Evolutionary conservation across 345 rosid species (phyloP), one percentile per base, ranked within the genome.

Genomic region (Carallia brachiata): DNA sequence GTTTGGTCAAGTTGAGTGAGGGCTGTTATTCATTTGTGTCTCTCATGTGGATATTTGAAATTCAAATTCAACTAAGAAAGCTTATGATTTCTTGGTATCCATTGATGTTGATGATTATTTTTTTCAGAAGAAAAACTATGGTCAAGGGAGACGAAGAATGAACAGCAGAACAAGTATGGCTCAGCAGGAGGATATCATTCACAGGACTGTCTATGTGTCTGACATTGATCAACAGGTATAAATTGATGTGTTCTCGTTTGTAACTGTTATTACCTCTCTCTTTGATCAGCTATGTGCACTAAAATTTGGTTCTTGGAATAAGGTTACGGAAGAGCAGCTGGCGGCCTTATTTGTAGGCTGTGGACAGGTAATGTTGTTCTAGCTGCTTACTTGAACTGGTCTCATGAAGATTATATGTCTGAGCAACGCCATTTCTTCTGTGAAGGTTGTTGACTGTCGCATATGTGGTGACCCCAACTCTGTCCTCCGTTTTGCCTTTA

Each of bases 271-370:
- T 50, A n/a, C 13, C 47, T 36, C 18, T 19, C 30, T 27, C 50
- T 44, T 4, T 44, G 10, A 44, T 13, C 5, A 44, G 10, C 17
- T 60, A 10, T 32, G 28, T 63, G 8, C 63, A 39, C 60, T 81
- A 32, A 68, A 62, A 7, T 7, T 9, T 55, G 59, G 63, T 17
- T 55, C 52, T 52, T 74, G 65, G 57, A 50, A 52, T 8, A 65
- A 93, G 98, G 97, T 93, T 71, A 93, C 98, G 47, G 98, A 93
- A 80, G 98, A 93, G 83, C 98, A 93, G 85, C 98, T 93, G 76
- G 98, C 96, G 56, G 89, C 89, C 76, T 82, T 93, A 60, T 93
- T 93, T 79, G 79, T 93, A 10, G 54, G 56, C 66, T 89, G 96
- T 80, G 97, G 98, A 32, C 97, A 93, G 96, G 98, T 93, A 70